Evolutionary conservation across 352 stramenopile genomes (phyloP).

Genomic region (Phytophthora aleatoria): DNA sequence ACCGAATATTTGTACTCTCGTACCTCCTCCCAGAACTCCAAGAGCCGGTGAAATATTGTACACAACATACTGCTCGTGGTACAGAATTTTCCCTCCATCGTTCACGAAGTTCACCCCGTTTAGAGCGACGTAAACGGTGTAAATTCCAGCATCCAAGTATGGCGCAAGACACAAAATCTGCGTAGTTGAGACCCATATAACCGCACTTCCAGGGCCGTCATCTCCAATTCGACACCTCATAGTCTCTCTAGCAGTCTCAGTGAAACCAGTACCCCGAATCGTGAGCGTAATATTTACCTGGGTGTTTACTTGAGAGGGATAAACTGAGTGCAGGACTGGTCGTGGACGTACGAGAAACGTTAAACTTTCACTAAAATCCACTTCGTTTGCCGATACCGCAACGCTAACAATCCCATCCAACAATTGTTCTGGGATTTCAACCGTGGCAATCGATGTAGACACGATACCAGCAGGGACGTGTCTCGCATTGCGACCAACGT

Average conservation of each 20-base stretch:
- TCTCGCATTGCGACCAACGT: conserved; percentile 4
- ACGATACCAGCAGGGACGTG: conserved; percentile 22
- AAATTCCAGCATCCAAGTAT: conserved; percentile 39
- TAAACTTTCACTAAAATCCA: conserved; percentile 42
- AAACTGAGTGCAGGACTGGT: conserved; percentile 29
- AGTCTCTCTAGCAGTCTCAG: conserved; percentile 24
- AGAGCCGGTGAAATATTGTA: conserved; percentile 44
- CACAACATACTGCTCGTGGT: conserved; percentile 44
- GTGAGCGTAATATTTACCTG: conserved; percentile 10
- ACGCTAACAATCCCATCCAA: conserved; percentile 25
- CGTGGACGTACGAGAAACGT: conserved; percentile 37
- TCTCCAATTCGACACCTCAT: conserved; percentile 42
- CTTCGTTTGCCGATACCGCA: conserved; percentile 33
- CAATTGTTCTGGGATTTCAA: conserved; percentile 26
- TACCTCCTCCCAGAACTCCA: conserved; percentile 50
- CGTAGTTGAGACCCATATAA: conserved; percentile 36
- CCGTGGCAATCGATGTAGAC: conserved; percentile 21
- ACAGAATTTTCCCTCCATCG: conserved; percentile 43
- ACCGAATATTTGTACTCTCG: conserved; percentile 35
- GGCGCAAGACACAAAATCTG: conserved; percentile 40
- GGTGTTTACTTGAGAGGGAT: conserved; percentile 27
- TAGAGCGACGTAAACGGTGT: conserved; percentile 50
- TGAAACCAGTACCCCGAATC: conserved; percentile 39
- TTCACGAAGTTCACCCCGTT: conserved; percentile 54
- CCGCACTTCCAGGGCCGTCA: neutral